These are phyloP conservation scores for Closterium sp. DNA, from an alignment of 139 green algal genomes.

Conservation along the genomic window DNA sequence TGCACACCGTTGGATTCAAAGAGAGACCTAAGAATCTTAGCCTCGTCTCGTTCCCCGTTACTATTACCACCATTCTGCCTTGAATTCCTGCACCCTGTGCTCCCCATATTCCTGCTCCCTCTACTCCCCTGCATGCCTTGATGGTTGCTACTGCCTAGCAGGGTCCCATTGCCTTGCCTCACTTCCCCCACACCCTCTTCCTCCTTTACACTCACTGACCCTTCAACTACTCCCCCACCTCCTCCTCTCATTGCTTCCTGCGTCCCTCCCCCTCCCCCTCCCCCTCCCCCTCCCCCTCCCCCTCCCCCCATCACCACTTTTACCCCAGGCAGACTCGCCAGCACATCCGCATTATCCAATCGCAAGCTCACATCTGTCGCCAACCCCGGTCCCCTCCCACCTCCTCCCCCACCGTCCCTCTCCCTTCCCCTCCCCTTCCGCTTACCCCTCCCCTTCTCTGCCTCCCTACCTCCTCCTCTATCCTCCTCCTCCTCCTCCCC, in stretches of 20 bases:
- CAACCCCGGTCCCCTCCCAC: not conserved
- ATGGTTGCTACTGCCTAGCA: not conserved
- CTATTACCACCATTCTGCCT: too few species aligned
- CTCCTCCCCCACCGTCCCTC: not conserved
- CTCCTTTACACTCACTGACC: slow-evolving; percentile 2
- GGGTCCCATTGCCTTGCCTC: not conserved
- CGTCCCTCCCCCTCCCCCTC: slow-evolving; percentile 1
- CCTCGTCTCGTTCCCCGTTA: not conserved
- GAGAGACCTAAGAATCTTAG: not conserved
- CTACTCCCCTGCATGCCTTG: not conserved
- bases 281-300: slow-evolving; percentile 1
- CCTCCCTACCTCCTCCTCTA: not conserved
- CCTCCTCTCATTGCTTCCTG: slow-evolving; percentile 15
- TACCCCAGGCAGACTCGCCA: not conserved
- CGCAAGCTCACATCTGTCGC: not conserved
- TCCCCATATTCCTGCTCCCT: too few species aligned
- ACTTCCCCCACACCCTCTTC: not conserved
- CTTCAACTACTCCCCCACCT: not conserved
- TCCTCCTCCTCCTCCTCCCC: slow-evolving; percentile 10
- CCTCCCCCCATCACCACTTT: not conserved
- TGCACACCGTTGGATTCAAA: slow-evolving; percentile 12
- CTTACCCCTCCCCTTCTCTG: not conserved
- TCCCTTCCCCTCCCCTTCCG: not conserved
- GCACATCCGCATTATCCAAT: not conserved
- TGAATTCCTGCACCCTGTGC: too few species aligned